Conservation (phyloP, 2,329 filamentous ascomycete species). For the Lasiodiplodia sp. region DNA sequence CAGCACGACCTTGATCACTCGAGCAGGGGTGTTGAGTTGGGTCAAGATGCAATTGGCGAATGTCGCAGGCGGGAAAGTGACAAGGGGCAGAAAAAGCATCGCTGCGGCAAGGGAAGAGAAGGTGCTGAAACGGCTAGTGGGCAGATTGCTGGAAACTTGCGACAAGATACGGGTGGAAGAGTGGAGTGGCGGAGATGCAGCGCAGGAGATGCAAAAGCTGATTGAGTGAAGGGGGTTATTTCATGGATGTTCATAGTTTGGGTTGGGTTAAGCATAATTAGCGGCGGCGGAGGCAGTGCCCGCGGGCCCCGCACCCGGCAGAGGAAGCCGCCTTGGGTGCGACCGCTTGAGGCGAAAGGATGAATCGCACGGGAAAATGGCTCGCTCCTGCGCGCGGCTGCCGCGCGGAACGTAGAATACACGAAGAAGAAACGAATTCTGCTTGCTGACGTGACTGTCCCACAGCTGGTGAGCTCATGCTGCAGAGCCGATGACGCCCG, state of each 20-base stretch:
- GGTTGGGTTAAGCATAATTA: constrained; percentile 23
- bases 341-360: not conserved
- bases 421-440: not conserved
- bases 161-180: constrained; percentile 69
- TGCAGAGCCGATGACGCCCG: constrained; percentile 11
- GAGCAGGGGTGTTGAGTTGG: constrained; percentile 79
- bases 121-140: constrained; percentile 63
- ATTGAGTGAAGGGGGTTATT: constrained; percentile 31
- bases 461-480: not conserved
- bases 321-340: constrained; percentile 1
- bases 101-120: constrained; percentile 47
- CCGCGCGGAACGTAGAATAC: not conserved
- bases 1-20: constrained; percentile 80
- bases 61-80: not conserved
- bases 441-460: not conserved
- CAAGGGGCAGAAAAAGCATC: constrained; percentile 46
- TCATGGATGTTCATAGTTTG: not conserved
- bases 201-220: constrained; percentile 40
- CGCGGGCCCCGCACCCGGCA: constrained; percentile 18
- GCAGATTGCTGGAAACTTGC: constrained; percentile 68
- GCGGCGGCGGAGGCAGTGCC: constrained; percentile 5
- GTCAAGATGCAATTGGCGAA: constrained; percentile 65
- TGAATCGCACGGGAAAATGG: not conserved
- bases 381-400: not conserved
- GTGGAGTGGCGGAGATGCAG: constrained; percentile 68